phyloP scores from a whole-genome alignment of 2,329 filamentous ascomycete genomes.

The Scorias spongiosa region DNA sequence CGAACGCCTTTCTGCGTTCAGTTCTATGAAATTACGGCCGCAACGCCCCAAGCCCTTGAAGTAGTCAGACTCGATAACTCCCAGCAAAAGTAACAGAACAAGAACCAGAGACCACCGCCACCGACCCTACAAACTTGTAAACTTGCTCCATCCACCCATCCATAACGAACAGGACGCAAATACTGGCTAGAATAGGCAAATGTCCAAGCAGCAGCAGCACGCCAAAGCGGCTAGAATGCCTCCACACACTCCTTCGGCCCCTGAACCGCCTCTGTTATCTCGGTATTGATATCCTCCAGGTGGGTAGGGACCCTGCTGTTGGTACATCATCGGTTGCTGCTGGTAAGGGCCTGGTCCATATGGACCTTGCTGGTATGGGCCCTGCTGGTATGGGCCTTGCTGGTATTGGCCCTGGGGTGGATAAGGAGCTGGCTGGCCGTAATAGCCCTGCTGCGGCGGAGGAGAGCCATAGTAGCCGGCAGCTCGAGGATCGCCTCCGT shows the following conservation, averaged over 20 bases:
- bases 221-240: constrained; percentile 30
- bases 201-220: constrained; percentile 36
- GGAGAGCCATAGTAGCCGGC: constrained; percentile 8
- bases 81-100: no score
- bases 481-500: constrained; percentile 4
- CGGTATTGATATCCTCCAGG: constrained; percentile 25
- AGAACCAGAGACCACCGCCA: no score
- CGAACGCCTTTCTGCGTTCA: no score
- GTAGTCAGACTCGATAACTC: no score
- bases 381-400: constrained; percentile 4
- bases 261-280: constrained; percentile 18
- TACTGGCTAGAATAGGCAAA: constrained; percentile 5
- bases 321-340: constrained; percentile 23
- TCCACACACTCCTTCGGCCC: constrained; percentile 26
- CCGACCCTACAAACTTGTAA: no score
- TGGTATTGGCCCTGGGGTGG: constrained; percentile 1
- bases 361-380: constrained; percentile 6
- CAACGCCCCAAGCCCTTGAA: no score
- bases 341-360: constrained; percentile 21
- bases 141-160: no score
- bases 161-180: no score
- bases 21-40: no score
- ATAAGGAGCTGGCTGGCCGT: constrained; percentile 6
- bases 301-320: constrained; percentile 12
- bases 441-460: constrained; percentile 6